Evolutionary conservation across 2,329 filamentous ascomycete species (phyloP).

Genomic region (Penicillium crustosum): DNA sequence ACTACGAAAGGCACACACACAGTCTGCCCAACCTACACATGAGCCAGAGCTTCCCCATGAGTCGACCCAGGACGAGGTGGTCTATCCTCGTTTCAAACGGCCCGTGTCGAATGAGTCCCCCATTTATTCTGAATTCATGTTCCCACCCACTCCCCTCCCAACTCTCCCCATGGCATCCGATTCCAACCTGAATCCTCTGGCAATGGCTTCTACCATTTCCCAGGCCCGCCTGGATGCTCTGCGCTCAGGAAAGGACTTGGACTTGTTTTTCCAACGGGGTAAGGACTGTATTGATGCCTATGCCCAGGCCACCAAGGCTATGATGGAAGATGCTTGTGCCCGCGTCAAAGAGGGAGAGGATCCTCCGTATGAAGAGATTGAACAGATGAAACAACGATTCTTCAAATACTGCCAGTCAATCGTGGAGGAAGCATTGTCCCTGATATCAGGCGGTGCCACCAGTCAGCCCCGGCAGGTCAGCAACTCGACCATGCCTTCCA

Average conservation of each 20-base stretch:
- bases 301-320: conserved; percentile 2
- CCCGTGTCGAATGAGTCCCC: not conserved
- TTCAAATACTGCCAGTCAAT: conserved; percentile 20
- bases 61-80: not conserved
- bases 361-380: conserved; percentile 3
- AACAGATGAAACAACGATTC: conserved; percentile 20
- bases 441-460: not conserved
- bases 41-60: not conserved
- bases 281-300: conserved; percentile 7
- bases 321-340: conserved; percentile 4
- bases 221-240: not conserved
- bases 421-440: not conserved
- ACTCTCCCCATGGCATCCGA: conserved; percentile 17
- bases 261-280: not conserved
- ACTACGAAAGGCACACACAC: not conserved
- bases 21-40: not conserved
- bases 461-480: not conserved
- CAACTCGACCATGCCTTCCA: not conserved
- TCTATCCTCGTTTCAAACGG: not conserved
- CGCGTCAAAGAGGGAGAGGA: not conserved
- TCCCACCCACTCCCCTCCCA: conserved; percentile 8
- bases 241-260: not conserved
- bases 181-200: not conserved
- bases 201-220: conserved; percentile 1
- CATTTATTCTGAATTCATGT: not conserved